Evolutionary conservation across 2,329 filamentous ascomycete species (phyloP).

Genomic region (Paecilomyces fulvus): DNA sequence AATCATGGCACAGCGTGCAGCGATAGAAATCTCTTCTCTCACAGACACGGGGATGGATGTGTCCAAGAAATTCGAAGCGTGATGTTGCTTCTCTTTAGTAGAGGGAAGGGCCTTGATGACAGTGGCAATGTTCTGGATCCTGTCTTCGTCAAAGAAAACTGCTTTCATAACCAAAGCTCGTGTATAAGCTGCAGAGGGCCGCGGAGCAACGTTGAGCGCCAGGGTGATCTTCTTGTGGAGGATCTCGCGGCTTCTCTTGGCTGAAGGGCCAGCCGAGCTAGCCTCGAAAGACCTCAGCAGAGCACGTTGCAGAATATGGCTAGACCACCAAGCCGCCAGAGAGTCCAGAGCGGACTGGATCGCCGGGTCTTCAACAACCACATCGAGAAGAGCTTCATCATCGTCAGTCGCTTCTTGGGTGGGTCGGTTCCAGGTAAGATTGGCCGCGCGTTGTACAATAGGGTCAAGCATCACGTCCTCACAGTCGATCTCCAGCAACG

Average conservation of each 20-base stretch:
- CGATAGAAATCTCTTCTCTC: conserved; percentile 47
- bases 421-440: conserved; percentile 77
- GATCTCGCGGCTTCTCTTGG: conserved; percentile 29
- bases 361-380: conserved; percentile 74
- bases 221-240: conserved; percentile 53
- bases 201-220: conserved; percentile 66
- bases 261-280: conserved; percentile 39
- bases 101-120: conserved; percentile 47
- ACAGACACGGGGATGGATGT: conserved; percentile 44
- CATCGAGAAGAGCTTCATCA: conserved; percentile 65
- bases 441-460: conserved; percentile 78
- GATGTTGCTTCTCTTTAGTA: conserved; percentile 23
- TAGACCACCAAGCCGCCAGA: conserved; percentile 86
- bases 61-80: conserved; percentile 40
- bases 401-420: conserved; percentile 58
- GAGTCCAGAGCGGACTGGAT: conserved; percentile 84
- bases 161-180: conserved; percentile 52
- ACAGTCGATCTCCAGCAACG: conserved; percentile 68
- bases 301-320: conserved; percentile 59
- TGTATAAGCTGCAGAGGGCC: conserved; percentile 61
- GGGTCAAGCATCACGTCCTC: conserved; percentile 70
- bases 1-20: conserved; percentile 53
- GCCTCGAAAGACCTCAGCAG: conserved; percentile 56
- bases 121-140: conserved; percentile 42
- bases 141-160: conserved; percentile 47